Conservation (phyloP, 2,329 filamentous ascomycete genomes). For the Dissoconium aciculare region DNA sequence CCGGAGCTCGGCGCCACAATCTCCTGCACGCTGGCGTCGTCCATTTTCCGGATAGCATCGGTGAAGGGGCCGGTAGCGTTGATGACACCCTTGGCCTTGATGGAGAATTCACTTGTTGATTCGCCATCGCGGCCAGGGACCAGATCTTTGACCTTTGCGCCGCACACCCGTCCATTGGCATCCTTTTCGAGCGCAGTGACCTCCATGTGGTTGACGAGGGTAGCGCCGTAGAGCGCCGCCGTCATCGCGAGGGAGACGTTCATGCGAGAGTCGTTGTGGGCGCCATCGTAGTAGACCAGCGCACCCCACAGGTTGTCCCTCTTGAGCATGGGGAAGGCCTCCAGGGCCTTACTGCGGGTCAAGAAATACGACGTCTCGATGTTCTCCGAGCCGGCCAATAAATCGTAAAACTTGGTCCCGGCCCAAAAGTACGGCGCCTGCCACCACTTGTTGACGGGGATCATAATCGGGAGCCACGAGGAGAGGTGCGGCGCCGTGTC, state of each 20-base stretch:
- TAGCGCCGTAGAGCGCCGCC: constrained; percentile 71
- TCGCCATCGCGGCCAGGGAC: constrained; percentile 51
- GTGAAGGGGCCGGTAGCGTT: constrained; percentile 84
- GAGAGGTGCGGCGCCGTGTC: constrained; percentile 72
- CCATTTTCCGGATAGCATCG: constrained; percentile 72
- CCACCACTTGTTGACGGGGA: constrained; percentile 71
- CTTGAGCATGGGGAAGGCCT: constrained; percentile 80
- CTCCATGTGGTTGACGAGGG: constrained; percentile 69
- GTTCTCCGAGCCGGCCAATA: constrained; percentile 70
- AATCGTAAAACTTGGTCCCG: constrained; percentile 70
- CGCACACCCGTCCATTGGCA: constrained; percentile 54
- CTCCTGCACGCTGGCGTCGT: constrained; percentile 54
- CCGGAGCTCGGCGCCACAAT: constrained; percentile 78
- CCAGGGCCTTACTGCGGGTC: constrained; percentile 70
- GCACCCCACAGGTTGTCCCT: constrained; percentile 64
- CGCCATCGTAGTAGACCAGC: constrained; percentile 81
- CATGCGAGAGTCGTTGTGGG: constrained; percentile 86
- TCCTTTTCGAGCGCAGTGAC: constrained; percentile 66
- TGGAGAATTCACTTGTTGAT: constrained; percentile 47
- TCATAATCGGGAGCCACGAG: constrained; percentile 67
- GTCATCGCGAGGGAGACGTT: constrained; percentile 81
- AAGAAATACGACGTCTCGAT: constrained; percentile 83
- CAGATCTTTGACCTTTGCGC: constrained; percentile 58
- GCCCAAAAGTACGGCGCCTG: constrained; percentile 68
- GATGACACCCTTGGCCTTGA: constrained; percentile 67